Evolutionary conservation across 2,329 filamentous ascomycete genomes (phyloP), one percentile per base, ranked within the genome.

Genomic region (Ophiostoma ulmi): DNA sequence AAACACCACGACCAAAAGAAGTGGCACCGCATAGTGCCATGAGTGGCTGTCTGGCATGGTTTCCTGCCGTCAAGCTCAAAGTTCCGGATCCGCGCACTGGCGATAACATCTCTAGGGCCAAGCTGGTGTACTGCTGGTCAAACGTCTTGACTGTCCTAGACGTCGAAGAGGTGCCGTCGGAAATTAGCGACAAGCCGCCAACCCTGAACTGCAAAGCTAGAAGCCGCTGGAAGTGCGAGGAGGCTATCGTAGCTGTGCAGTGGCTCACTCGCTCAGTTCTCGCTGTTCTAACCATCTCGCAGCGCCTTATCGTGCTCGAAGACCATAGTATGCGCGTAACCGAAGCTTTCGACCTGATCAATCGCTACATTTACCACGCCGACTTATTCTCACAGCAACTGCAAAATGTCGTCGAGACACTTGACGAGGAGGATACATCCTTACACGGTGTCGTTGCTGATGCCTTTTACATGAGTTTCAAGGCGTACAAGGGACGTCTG

Each of bases 401-500:
- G 14, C 90, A 92, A 76, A 86, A 83, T 22, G 85, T 98, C 6
- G 92, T 99, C 31, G 95, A 98, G 78, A 90, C 94, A 72, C 83
- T 95, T 22, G 91, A 97, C 74, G 93, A 97, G 75, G 89, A 94
- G 72, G 93, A 97, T 75, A 84, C 87, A 0, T 92, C 93, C 0
- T 91, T 98, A 89, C 95, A 98, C 80, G 94, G 94, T 1, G 94
- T 98, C 10, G 92, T 98, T 67, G 94, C 94, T 8, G 95, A 99
- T 83, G 95, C 94, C 0, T 99, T 97, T 76, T 94, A 94, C 78
- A 98, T 98, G 93, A 97, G 94, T 79, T 94, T 98, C 80, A 93
- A 92, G 76, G 87, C 93, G 3, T 99, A 98, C 81, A 99, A 98
- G 79, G 94, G 95, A 5, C 88, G 94, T 39, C 84, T 97, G 48